Conservation (phyloP, 2,329 filamentous ascomycete genomes). For the Daldinia eschscholtzii region DNA sequence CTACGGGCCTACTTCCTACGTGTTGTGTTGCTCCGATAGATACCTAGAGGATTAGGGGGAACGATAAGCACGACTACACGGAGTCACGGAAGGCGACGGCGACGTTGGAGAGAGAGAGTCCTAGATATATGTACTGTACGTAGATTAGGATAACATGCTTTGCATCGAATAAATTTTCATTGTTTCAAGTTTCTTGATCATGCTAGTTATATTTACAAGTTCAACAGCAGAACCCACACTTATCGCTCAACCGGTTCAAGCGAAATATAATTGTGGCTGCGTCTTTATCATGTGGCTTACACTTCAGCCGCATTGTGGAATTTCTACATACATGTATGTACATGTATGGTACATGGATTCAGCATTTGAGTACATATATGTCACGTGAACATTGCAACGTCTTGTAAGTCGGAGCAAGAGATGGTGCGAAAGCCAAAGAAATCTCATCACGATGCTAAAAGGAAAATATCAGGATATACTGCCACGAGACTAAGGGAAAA, state of each 20-base stretch:
- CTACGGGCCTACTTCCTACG: constrained; percentile 43
- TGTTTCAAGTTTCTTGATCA: neutral
- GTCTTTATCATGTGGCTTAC: neutral
- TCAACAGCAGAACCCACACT: neutral
- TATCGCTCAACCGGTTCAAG: neutral
- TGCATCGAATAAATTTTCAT: constrained; percentile 38
- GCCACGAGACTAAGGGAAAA: neutral
- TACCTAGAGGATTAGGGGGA: constrained; percentile 44
- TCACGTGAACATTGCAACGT: constrained; percentile 8
- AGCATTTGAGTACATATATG: neutral
- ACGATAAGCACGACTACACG: constrained; percentile 50
- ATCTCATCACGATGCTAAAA: neutral
- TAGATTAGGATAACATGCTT: constrained; percentile 48
- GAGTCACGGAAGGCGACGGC: constrained; percentile 51
- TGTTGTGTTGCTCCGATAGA: constrained; percentile 48
- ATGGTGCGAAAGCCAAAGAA: neutral
- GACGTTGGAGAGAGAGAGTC: constrained; percentile 44
- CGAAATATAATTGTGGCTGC: neutral
- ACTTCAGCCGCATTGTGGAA: neutral
- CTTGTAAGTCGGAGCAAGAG: neutral
- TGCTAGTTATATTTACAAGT: neutral
- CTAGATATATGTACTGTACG: constrained; percentile 50
- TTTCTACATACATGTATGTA: neutral
- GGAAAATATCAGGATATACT: neutral
- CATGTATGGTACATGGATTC: neutral